Evolutionary conservation across 495 filamentous ascomycete species (phyloP).

Genomic region (Emericellopsis terricola): DNA sequence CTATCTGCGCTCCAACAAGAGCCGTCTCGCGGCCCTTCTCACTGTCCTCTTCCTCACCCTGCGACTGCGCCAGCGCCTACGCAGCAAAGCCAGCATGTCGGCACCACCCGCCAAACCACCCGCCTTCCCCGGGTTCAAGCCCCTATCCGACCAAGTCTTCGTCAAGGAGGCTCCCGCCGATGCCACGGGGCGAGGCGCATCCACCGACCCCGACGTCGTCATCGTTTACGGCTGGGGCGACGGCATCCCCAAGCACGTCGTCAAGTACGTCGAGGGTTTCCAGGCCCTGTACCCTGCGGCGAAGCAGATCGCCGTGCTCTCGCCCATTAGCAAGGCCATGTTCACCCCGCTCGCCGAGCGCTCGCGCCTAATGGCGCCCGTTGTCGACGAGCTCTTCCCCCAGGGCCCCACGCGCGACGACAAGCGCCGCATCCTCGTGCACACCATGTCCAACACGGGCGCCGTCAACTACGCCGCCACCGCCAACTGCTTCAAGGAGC

Average conservation of each 20-base stretch:
- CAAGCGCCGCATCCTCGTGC: slow-evolving; percentile 20
- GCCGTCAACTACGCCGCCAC: slow-evolving; percentile 30
- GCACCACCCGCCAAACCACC: background rate
- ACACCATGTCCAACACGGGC: slow-evolving; percentile 34
- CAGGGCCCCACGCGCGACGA: slow-evolving; percentile 1
- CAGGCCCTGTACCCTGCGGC: slow-evolving; percentile 27
- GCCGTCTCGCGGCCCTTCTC: background rate
- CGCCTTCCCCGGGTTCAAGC: slow-evolving; percentile 14
- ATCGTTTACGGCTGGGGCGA: slow-evolving; percentile 38
- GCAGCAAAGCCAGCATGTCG: background rate
- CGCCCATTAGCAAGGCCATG: slow-evolving; percentile 25
- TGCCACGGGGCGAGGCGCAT: slow-evolving; percentile 3
- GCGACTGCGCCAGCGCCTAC: background rate
- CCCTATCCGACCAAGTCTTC: slow-evolving; percentile 20
- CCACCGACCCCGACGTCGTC: slow-evolving; percentile 18
- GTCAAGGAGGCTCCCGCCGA: slow-evolving; percentile 8
- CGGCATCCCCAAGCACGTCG: slow-evolving; percentile 29
- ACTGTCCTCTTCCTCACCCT: background rate
- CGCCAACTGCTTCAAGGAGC: slow-evolving; percentile 23
- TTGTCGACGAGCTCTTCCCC: slow-evolving; percentile 27
- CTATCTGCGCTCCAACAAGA: background rate
- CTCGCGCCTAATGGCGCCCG: slow-evolving; percentile 26
- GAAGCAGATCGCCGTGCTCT: slow-evolving; percentile 28
- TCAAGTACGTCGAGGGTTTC: slow-evolving; percentile 36
- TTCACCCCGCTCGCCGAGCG: slow-evolving; percentile 22